A percentile compares a stretch with the other conserved stretches of the same genome.
Conservation (phyloP, 805 yeast species). For the Barnettozyma wickerhamii region DNA sequence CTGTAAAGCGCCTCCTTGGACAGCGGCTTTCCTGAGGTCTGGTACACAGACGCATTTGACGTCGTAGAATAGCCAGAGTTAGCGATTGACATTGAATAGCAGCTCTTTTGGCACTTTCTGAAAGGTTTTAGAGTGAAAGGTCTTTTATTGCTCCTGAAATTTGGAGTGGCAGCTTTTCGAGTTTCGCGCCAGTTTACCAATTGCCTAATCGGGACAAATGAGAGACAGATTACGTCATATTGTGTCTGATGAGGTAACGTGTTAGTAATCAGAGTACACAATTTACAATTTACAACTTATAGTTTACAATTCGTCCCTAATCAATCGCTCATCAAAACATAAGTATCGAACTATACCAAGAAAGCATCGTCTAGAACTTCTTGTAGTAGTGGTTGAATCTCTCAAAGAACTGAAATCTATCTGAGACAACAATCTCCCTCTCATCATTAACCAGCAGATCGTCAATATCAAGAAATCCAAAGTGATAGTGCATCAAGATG, state of each 20-base stretch:
- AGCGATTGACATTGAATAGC: conserved; percentile 17
- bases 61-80: conserved; percentile 19
- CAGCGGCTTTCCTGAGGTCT: conserved; percentile 64
- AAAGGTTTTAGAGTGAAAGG: background rate
- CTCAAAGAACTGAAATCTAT: conserved; percentile 20
- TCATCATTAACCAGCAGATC: conserved; percentile 16
- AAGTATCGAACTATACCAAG: too few species aligned
- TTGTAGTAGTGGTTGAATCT: conserved; percentile 17
- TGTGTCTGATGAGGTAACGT: too few species aligned
- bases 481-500: conserved; percentile 44
- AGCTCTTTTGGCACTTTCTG: background rate
- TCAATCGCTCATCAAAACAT: too few species aligned
- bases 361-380: conserved; percentile 15
- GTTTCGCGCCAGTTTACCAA: background rate
- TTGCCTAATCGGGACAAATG: background rate
- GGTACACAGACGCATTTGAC: conserved; percentile 45
- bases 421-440: conserved; percentile 11
- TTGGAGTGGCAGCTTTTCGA: too few species aligned
- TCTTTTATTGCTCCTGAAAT: background rate
- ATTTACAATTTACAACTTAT: too few species aligned
- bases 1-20: conserved; percentile 72
- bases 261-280: too few species aligned
- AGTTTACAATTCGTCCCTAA: too few species aligned
- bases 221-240: background rate
- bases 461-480: conserved; percentile 39